phyloP scores from a whole-genome alignment of 2,329 filamentous ascomycete species.

The Botrytis medusae region DNA sequence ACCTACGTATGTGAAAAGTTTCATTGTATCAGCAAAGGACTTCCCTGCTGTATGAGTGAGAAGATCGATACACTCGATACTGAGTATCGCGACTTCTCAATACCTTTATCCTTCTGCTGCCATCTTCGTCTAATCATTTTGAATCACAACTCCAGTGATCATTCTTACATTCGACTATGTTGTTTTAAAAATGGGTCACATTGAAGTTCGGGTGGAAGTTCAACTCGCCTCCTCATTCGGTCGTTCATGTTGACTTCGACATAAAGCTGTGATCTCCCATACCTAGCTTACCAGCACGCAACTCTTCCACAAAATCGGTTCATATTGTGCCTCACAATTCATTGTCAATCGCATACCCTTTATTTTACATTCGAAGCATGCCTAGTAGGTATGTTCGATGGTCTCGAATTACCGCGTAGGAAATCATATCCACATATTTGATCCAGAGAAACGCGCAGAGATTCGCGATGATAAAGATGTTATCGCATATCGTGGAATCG shows the following conservation, averaged over 20 bases:
- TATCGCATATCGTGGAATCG: neutral
- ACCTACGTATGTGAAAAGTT: neutral
- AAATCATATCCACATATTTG: neutral
- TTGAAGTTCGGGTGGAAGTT: neutral
- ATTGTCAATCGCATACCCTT: neutral
- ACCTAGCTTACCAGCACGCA: neutral
- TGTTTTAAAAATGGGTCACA: neutral
- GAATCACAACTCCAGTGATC: neutral
- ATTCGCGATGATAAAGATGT: fast-evolving
- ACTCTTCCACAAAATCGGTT: neutral
- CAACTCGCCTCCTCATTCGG: neutral
- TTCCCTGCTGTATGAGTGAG: neutral
- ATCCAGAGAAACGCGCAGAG: neutral
- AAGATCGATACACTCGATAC: neutral
- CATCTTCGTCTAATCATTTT: neutral
- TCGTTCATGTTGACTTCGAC: neutral
- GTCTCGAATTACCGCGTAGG: neutral
- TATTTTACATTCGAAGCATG: neutral
- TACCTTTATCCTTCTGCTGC: neutral
- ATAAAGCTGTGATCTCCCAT: neutral
- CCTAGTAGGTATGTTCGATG: neutral
- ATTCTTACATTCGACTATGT: neutral
- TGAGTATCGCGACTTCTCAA: neutral
- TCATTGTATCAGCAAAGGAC: neutral
- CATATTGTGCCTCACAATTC: neutral